These are phyloP conservation scores for Venturia nashicola DNA, from an alignment of 2,329 filamentous ascomycete genomes.

Conservation along the genomic window DNA sequence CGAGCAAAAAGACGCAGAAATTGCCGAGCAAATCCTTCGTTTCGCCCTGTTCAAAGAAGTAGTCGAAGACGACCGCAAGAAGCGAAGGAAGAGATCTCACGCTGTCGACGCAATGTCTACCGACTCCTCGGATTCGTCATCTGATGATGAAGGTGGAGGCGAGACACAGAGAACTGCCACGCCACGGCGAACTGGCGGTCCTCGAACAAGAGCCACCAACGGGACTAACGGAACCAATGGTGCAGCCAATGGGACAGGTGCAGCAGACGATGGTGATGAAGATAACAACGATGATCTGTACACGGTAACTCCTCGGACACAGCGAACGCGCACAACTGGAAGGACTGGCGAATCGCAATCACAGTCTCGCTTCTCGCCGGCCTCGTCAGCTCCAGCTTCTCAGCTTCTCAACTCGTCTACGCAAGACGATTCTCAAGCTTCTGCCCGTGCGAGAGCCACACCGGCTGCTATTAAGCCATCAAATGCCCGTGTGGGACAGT, in stretches of 20 bases:
- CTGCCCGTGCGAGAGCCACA: not conserved
- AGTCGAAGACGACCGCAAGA: constrained; percentile 62
- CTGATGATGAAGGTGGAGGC: constrained; percentile 49
- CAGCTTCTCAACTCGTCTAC: constrained; percentile 47
- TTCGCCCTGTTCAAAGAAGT: constrained; percentile 98
- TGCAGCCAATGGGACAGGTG: constrained; percentile 20
- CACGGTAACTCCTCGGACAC: constrained; percentile 36
- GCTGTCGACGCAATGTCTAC: constrained; percentile 42
- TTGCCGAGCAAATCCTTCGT: constrained; percentile 78
- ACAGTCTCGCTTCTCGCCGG: constrained; percentile 55
- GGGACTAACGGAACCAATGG: constrained; percentile 14
- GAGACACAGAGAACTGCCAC: constrained; percentile 17
- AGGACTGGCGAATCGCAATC: constrained; percentile 19
- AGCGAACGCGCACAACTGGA: constrained; percentile 25
- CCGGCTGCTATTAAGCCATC: constrained; percentile 6
- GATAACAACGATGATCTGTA: constrained; percentile 44
- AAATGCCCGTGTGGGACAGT: constrained; percentile 48
- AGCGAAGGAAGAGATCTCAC: constrained; percentile 65
- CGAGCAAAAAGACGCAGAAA: constrained; percentile 76
- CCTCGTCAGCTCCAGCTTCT: constrained; percentile 68
- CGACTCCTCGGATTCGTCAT: constrained; percentile 45
- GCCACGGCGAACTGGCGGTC: constrained; percentile 25
- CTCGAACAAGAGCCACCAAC: constrained; percentile 19
- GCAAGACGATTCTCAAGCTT: constrained; percentile 10
- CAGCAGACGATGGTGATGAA: constrained; percentile 29